phyloP scores from a whole-genome alignment of 768 basidiomycete genomes.

The Russula lepida region DNA sequence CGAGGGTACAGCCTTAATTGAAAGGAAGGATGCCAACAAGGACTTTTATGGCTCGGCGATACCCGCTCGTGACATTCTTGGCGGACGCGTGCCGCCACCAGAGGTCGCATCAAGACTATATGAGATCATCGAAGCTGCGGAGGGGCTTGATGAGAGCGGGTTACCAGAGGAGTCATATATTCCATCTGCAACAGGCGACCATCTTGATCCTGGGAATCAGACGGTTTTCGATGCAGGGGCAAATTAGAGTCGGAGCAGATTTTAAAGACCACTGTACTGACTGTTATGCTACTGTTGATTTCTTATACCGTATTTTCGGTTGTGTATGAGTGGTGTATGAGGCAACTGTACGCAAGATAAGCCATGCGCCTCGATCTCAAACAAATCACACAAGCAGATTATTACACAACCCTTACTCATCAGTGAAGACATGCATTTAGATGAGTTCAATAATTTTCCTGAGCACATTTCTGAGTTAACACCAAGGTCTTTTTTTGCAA shows the following conservation, averaged over 20 bases:
- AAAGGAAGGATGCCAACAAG: constrained; percentile 91
- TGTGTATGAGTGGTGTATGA: neutral
- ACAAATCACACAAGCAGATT: too few relatives aligned
- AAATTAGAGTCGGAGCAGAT: constrained; percentile 13
- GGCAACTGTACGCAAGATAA: neutral
- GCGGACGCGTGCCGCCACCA: constrained; percentile 92
- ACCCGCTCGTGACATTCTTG: constrained; percentile 83
- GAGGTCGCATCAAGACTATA: constrained; percentile 89
- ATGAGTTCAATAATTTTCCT: too few relatives aligned
- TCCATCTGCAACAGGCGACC: constrained; percentile 55
- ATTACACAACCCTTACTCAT: neutral
- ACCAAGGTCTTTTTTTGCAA: neutral
- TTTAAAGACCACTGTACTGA: neutral
- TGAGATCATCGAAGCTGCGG: constrained; percentile 94
- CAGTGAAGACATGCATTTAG: too few relatives aligned
- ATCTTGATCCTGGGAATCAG: constrained; percentile 38
- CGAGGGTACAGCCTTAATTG: constrained; percentile 90
- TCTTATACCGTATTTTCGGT: neutral
- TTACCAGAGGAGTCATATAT: constrained; percentile 76
- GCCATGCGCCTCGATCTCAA: neutral
- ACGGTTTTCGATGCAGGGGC: constrained; percentile 76
- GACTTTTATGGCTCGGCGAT: constrained; percentile 93
- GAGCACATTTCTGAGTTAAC: too few relatives aligned
- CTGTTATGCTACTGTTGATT: neutral
- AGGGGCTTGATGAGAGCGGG: constrained; percentile 81